Evolutionary conservation across 768 basidiomycete genomes (phyloP).

Genomic region (Fistulinella prunicolor): DNA sequence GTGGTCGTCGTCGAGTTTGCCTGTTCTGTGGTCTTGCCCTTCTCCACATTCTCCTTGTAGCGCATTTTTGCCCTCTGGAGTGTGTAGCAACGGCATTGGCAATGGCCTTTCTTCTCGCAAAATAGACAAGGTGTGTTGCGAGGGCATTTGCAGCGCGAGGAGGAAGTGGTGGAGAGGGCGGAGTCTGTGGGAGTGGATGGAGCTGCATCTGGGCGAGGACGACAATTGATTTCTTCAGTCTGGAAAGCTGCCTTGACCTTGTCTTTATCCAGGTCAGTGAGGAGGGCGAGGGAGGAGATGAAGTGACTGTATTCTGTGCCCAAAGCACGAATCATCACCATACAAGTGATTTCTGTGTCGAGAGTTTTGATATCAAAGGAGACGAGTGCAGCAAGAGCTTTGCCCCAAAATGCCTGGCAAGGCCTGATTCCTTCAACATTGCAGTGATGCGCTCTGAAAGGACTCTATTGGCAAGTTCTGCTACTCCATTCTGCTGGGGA

Average conservation of each 20-base stretch:
- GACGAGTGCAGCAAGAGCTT: too few species aligned
- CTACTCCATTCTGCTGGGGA: too few species aligned
- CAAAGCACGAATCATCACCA: constrained; percentile 10
- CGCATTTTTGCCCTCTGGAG: not conserved
- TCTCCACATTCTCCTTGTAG: not conserved
- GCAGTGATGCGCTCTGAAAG: too few species aligned
- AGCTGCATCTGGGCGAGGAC: too few species aligned
- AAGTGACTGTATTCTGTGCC: constrained; percentile 8
- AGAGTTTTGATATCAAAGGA: not conserved
- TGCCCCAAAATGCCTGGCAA: not conserved
- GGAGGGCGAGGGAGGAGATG: constrained; percentile 7
- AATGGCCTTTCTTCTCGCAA: not conserved
- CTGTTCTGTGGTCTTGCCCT: too few species aligned
- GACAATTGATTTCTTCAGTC: too few species aligned
- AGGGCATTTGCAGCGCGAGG: not conserved
- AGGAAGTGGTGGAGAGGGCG: not conserved
- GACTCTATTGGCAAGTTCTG: too few species aligned
- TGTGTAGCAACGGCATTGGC: too few species aligned
- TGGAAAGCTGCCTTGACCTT: too few species aligned
- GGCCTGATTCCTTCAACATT: constrained; percentile 8
- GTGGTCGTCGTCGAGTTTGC: too few species aligned
- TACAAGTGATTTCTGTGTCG: constrained; percentile 9
- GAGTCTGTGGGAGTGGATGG: too few species aligned
- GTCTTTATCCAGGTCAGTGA: too few species aligned
- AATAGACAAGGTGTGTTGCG: not conserved